Percentiles rank a stretch among this genome's conserved stretches.
Evolutionary conservation across 371 early-diverging fungal genomes (phyloP).

Genomic region (Dinochytrium kinnereticum): DNA sequence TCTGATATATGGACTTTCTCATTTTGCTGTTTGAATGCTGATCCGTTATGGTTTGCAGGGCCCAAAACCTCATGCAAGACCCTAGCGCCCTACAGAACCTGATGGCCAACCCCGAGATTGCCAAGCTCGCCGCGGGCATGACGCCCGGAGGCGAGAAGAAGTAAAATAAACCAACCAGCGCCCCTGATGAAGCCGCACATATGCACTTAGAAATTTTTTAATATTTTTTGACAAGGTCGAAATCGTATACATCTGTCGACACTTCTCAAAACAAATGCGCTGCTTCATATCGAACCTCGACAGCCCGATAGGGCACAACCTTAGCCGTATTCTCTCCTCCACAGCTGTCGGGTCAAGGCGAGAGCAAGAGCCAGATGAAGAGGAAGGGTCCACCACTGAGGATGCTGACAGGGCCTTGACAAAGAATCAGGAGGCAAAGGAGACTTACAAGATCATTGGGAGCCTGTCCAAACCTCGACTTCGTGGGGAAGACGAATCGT

Average conservation of each 20-base stretch:
- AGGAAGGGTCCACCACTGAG: slow-evolving; percentile 33
- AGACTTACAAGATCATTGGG: slow-evolving; percentile 41
- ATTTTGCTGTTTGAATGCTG: neutral
- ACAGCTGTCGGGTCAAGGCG: slow-evolving; percentile 52
- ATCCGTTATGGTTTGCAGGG: slow-evolving; percentile 49
- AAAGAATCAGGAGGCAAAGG: slow-evolving; percentile 27
- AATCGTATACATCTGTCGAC: too few species aligned
- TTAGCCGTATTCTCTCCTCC: slow-evolving; percentile 48
- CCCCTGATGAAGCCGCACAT: neutral
- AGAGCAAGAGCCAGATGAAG: slow-evolving; percentile 48
- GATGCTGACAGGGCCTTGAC: slow-evolving; percentile 18
- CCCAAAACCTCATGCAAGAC: slow-evolving; percentile 75
- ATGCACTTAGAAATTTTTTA: neutral
- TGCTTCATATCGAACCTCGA: slow-evolving; percentile 54
- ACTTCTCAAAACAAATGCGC: slow-evolving; percentile 20
- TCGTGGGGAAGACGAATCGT: neutral
- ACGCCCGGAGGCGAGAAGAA: slow-evolving; percentile 9
- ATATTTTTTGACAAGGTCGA: slow-evolving; percentile 1
- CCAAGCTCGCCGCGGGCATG: slow-evolving; percentile 30
- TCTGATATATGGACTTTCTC: neutral
- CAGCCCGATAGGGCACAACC: slow-evolving; percentile 53
- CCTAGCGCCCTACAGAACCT: slow-evolving; percentile 49
- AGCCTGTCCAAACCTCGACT: slow-evolving; percentile 22
- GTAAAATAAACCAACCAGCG: neutral
- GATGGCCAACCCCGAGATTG: slow-evolving; percentile 51